Evolutionary conservation across 2,329 filamentous ascomycete genomes (phyloP).

Genomic region (Phyllosticta capitalensis): DNA sequence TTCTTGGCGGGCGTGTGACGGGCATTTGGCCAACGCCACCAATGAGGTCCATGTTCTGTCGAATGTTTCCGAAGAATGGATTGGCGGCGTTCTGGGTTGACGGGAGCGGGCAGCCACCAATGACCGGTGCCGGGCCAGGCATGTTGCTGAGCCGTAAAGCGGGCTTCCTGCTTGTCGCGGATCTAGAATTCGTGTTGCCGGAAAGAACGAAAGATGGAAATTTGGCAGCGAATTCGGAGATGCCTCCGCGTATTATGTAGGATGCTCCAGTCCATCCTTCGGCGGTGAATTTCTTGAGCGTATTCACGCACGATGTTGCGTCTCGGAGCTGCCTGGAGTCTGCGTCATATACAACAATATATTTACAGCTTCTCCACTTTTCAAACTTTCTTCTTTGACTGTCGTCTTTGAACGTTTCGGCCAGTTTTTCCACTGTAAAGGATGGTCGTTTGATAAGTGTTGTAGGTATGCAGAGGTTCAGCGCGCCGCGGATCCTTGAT

Average conservation of each 20-base stretch:
- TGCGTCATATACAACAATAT: slow-evolving; percentile 82
- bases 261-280: slow-evolving; percentile 71
- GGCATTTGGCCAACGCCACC: slow-evolving; percentile 80
- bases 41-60: slow-evolving; percentile 91
- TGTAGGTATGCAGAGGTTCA: slow-evolving; percentile 92
- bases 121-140: slow-evolving; percentile 59
- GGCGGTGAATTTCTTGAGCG: slow-evolving; percentile 81
- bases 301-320: slow-evolving; percentile 69
- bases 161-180: not conserved
- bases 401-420: slow-evolving; percentile 72
- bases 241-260: slow-evolving; percentile 74
- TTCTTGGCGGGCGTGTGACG: slow-evolving; percentile 47
- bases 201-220: slow-evolving; percentile 43
- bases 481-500: slow-evolving; percentile 65
- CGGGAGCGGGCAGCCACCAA: slow-evolving; percentile 81
- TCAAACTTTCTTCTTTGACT: slow-evolving; percentile 63
- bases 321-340: slow-evolving; percentile 71
- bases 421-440: slow-evolving; percentile 79
- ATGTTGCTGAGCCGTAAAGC: slow-evolving; percentile 39
- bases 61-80: slow-evolving; percentile 92
- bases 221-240: slow-evolving; percentile 58
- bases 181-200: not conserved
- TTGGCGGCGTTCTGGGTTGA: slow-evolving; percentile 58
- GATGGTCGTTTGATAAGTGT: slow-evolving; percentile 84
- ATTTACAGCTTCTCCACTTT: slow-evolving; percentile 62